Evolutionary conservation across 2,329 filamentous ascomycete species (phyloP), one percentile per base, ranked within the genome.

Genomic region (Colletotrichum sidae): DNA sequence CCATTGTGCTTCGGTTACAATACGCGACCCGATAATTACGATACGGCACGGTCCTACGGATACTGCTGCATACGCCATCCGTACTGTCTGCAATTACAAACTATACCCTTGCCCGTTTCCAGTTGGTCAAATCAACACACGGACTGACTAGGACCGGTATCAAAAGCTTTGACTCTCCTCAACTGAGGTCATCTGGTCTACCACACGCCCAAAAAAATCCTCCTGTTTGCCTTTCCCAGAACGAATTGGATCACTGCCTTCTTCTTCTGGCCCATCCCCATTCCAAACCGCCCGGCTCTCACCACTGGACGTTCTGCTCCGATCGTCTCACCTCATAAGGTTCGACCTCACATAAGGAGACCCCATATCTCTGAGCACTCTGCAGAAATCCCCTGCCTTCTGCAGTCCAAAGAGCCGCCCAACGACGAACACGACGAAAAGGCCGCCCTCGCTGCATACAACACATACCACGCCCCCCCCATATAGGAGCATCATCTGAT

Each of bases 101-200:
- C 25, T 25, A 25, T 25, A 57, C 42, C 42, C 63, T 66, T 66
- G 63, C 54, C 63, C 63, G 58, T 63, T 66, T 66, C 52, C 41
- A 66, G 63, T 66, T 66, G 63, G 63, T 63, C 58, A 56, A 63
- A 53, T 62, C 58, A 62, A 51, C 58, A 66, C 63, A 63, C 58
- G 58, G 63, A 62, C 63, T 66, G 58, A 46, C 52, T 56, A 49
- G 58, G 42, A 66, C 63, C 53, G 47, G 63, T 51, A 57, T 56
- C 63, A 35, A 66, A 66, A 57, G 63, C 58, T 65, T 65, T 61
- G 57, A 62, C 51, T 58, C 57, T 65, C 51, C 62, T 52, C 51
- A 56, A 55, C 63, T 56, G 53, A 66, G 53, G 52, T 62, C 52
- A 66, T 63, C 53, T 49, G 63, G 46, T 39, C 52, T 61, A 47